Conservation (phyloP, 2,329 filamentous ascomycete genomes). For the Aspergillus luchuensis region DNA sequence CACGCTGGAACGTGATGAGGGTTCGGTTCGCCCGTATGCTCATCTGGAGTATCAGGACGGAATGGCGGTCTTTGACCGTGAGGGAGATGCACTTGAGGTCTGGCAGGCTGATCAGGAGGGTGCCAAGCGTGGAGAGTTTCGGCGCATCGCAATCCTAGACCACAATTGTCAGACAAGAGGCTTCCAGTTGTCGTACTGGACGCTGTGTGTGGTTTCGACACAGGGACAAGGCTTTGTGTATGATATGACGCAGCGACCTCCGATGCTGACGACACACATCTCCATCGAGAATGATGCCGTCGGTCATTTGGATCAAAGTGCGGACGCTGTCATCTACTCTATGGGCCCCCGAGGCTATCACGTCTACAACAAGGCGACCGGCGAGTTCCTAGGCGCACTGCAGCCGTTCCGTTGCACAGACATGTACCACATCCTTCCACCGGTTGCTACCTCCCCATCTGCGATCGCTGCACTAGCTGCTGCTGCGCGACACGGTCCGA, state of each 20-base stretch:
- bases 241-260: conserved; percentile 42
- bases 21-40: conserved; percentile 46
- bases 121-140: conserved; percentile 42
- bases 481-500: conserved; percentile 25
- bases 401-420: conserved; percentile 38
- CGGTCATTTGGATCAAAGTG: conserved; percentile 49
- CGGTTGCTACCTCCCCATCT: conserved; percentile 25
- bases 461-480: conserved; percentile 23
- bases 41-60: conserved; percentile 53
- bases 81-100: conserved; percentile 49
- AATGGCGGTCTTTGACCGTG: conserved; percentile 49
- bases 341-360: conserved; percentile 48
- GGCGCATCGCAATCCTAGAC: conserved; percentile 42
- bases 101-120: conserved; percentile 45
- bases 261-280: conserved; percentile 37
- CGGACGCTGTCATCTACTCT: conserved; percentile 48
- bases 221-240: conserved; percentile 51
- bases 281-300: conserved; percentile 46
- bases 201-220: conserved; percentile 50
- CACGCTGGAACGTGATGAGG: conserved; percentile 24
- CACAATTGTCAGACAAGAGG: conserved; percentile 50
- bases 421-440: conserved; percentile 38
- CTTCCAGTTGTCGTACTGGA: conserved; percentile 48
- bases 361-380: conserved; percentile 44
- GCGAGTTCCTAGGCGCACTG: conserved; percentile 41